These are phyloP conservation scores for Botrytis fragariae DNA, from an alignment of 2,329 filamentous ascomycete species.

Conservation along the genomic window DNA sequence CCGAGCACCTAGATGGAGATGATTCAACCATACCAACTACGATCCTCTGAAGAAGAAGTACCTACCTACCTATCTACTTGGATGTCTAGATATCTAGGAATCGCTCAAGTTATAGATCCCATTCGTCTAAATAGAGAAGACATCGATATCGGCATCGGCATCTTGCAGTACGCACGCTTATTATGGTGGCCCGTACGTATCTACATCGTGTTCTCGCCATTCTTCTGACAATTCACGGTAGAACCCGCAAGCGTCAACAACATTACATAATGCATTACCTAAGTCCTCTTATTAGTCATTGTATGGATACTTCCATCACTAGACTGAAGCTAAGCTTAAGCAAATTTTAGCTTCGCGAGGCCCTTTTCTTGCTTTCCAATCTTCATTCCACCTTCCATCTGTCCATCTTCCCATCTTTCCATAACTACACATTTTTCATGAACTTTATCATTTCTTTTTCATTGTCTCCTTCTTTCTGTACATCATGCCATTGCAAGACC, in stretches of 20 bases:
- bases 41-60: background rate
- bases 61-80: background rate
- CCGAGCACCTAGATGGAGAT: background rate
- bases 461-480: slow-evolving; percentile 7
- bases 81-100: background rate
- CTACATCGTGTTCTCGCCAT: background rate
- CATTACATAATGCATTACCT: background rate
- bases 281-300: background rate
- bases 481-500: slow-evolving; percentile 35
- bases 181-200: background rate
- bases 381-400: background rate
- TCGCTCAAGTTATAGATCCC: background rate
- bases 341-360: slow-evolving; percentile 10
- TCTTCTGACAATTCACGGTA: background rate
- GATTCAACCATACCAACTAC: background rate
- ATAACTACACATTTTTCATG: background rate
- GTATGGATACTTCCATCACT: background rate
- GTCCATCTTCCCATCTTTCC: background rate
- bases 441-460: background rate
- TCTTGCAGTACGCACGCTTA: background rate
- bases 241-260: background rate
- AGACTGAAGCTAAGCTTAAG: slow-evolving; percentile 4
- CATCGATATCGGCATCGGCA: background rate
- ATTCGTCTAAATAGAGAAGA: background rate
- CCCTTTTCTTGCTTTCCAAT: slow-evolving; percentile 9